A percentile compares a stretch with the other conserved stretches of the same genome.
These are phyloP conservation scores for Drechslerella coelobrocha DNA, from an alignment of 2,329 filamentous ascomycete species.

Conservation along the genomic window DNA sequence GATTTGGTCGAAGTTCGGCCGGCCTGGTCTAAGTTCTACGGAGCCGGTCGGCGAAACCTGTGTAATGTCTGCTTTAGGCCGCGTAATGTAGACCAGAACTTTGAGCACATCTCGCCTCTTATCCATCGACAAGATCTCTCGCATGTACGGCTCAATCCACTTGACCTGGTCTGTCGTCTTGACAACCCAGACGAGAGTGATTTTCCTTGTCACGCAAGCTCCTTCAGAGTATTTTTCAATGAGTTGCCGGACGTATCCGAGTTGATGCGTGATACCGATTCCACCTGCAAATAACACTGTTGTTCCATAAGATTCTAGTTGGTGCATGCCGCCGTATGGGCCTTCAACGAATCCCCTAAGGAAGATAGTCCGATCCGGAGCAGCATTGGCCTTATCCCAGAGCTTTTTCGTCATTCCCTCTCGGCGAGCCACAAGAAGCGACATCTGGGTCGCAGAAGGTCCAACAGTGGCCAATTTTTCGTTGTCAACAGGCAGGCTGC, in stretches of 20 bases:
- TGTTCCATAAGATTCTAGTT: slow-evolving; percentile 89
- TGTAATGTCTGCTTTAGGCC: slow-evolving; percentile 81
- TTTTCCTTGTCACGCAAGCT: slow-evolving; percentile 44
- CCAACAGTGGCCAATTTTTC: slow-evolving; percentile 43
- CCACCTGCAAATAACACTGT: slow-evolving; percentile 88
- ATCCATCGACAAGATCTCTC: slow-evolving; percentile 76
- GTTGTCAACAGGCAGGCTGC: slow-evolving; percentile 60
- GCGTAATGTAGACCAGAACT: slow-evolving; percentile 88
- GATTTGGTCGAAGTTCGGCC: slow-evolving; percentile 81
- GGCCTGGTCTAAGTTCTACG: slow-evolving; percentile 89
- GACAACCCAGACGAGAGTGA: slow-evolving; percentile 47
- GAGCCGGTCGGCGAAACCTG: slow-evolving; percentile 77
- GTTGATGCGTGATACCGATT: slow-evolving; percentile 92
- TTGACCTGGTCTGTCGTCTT: slow-evolving; percentile 53
- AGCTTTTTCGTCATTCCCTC: slow-evolving; percentile 84
- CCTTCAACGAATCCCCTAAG: slow-evolving; percentile 72
- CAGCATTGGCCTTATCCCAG: slow-evolving; percentile 70
- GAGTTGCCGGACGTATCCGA: slow-evolving; percentile 82
- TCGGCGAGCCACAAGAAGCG: slow-evolving; percentile 74
- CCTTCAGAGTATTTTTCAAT: slow-evolving; percentile 64
- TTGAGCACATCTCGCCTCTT: slow-evolving; percentile 80
- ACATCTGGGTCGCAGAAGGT: slow-evolving; percentile 67
- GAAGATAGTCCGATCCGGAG: slow-evolving; percentile 59
- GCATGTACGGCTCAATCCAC: slow-evolving; percentile 62
- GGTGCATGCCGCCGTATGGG: slow-evolving; percentile 83